Evolutionary conservation across 75 land plant genomes (phyloP).

Genomic region (Cupressus sempervirens): DNA sequence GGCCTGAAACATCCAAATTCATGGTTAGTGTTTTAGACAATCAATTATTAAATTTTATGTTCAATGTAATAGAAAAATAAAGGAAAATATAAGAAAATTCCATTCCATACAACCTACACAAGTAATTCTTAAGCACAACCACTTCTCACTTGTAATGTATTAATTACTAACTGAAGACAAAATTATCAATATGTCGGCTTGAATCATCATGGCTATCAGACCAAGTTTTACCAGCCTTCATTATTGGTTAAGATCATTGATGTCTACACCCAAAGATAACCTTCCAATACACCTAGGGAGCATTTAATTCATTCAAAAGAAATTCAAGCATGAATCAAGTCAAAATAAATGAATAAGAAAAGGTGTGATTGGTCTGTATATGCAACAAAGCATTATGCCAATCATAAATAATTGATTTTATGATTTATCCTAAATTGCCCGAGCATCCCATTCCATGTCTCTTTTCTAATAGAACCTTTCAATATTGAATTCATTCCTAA

Average conservation of each 20-base stretch:
- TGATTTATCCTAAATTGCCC: background rate
- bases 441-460: background rate
- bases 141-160: background rate
- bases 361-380: background rate
- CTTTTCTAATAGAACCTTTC: background rate
- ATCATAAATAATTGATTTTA: background rate
- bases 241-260: background rate
- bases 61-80: background rate
- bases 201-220: background rate
- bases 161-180: background rate
- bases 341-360: background rate
- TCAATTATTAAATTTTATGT: background rate
- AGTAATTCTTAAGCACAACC: background rate
- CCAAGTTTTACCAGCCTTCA: background rate
- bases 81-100: background rate
- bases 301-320: background rate
- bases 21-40: slow-evolving; percentile 91
- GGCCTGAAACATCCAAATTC: slow-evolving; percentile 99
- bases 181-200: background rate
- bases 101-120: background rate
- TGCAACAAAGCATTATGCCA: background rate
- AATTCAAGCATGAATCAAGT: background rate
- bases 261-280: background rate
- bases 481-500: background rate
- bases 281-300: background rate